These are phyloP conservation scores for Elaeis guineensis DNA, from an alignment of 176 grass and related monocot species.

Conservation along the genomic window DNA sequence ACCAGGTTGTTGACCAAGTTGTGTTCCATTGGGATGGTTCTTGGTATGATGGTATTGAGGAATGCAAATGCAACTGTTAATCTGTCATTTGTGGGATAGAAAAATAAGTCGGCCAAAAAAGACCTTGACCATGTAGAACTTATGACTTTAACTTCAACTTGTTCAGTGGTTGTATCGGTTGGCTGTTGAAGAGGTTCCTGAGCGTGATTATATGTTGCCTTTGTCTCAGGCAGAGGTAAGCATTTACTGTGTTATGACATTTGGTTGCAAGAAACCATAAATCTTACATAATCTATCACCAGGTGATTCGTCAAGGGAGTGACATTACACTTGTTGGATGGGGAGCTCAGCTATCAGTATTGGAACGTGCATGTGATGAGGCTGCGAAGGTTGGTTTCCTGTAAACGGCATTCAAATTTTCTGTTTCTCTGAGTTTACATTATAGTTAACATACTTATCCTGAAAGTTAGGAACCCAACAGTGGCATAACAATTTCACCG, in stretches of 20 bases:
- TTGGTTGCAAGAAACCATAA: neutral
- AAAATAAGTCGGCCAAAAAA: no score
- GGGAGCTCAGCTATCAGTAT: conserved; percentile 83
- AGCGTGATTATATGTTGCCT: conserved; percentile 75
- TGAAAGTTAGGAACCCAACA: no score
- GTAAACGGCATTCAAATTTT: conserved; percentile 1
- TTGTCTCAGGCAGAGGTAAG: conserved; percentile 86
- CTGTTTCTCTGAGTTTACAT: no score
- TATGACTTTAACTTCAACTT: conserved; percentile 4
- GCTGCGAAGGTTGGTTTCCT: conserved; percentile 56
- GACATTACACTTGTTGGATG: conserved; percentile 91
- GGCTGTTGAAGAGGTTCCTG: conserved; percentile 85
- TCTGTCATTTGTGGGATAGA: no score
- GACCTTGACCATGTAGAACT: no score
- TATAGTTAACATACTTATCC: no score
- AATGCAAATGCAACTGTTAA: no score
- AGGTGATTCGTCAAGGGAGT: conserved; percentile 75
- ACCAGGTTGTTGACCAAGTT: no score
- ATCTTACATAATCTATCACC: neutral
- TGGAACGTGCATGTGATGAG: conserved; percentile 80
- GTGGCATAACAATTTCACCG: no score
- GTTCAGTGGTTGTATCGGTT: conserved; percentile 80
- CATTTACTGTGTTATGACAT: neutral
- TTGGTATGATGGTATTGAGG: no score
- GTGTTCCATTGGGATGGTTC: no score